A percentile compares a stretch with the other conserved stretches of the same genome.
phyloP scores from a whole-genome alignment of 2,329 filamentous ascomycete genomes.

The Teratosphaeria gauchensis region DNA sequence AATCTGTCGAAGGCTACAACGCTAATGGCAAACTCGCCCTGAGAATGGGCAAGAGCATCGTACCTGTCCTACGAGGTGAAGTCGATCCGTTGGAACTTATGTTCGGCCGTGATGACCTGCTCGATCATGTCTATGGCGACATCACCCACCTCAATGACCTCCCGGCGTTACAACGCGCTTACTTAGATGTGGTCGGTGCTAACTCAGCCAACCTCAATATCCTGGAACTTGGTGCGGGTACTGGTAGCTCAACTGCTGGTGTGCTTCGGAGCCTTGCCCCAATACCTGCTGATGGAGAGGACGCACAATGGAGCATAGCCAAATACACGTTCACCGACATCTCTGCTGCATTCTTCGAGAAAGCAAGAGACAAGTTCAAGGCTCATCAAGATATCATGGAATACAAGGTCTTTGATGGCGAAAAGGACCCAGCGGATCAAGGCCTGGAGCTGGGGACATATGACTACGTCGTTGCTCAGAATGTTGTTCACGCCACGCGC shows the following conservation, averaged over 20 bases:
- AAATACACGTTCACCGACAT: slow-evolving; percentile 41
- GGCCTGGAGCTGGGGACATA: slow-evolving; percentile 24
- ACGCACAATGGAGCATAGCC: neutral
- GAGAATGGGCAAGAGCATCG: slow-evolving; percentile 5
- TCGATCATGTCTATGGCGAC: slow-evolving; percentile 3
- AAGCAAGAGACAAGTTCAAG: slow-evolving; percentile 24
- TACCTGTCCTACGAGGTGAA: slow-evolving; percentile 1
- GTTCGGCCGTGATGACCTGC: slow-evolving; percentile 3
- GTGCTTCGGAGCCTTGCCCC: neutral
- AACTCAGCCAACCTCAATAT: slow-evolving; percentile 3
- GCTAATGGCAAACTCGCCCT: slow-evolving; percentile 2
- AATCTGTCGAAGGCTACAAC: neutral
- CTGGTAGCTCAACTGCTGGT: neutral
- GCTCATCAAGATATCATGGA: slow-evolving; percentile 19
- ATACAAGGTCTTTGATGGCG: slow-evolving; percentile 24
- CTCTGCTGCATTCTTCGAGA: slow-evolving; percentile 32
- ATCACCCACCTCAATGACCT: neutral
- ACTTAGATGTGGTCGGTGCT: slow-evolving; percentile 2
- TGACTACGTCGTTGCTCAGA: slow-evolving; percentile 17
- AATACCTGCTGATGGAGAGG: neutral
- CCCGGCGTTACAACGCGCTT: neutral
- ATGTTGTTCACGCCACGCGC: slow-evolving; percentile 16
- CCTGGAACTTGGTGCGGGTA: slow-evolving; percentile 10
- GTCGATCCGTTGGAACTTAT: neutral
- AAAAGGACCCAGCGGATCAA: slow-evolving; percentile 21